These are phyloP conservation scores for Pholiota molesta DNA, from an alignment of 768 basidiomycete species.

Conservation along the genomic window DNA sequence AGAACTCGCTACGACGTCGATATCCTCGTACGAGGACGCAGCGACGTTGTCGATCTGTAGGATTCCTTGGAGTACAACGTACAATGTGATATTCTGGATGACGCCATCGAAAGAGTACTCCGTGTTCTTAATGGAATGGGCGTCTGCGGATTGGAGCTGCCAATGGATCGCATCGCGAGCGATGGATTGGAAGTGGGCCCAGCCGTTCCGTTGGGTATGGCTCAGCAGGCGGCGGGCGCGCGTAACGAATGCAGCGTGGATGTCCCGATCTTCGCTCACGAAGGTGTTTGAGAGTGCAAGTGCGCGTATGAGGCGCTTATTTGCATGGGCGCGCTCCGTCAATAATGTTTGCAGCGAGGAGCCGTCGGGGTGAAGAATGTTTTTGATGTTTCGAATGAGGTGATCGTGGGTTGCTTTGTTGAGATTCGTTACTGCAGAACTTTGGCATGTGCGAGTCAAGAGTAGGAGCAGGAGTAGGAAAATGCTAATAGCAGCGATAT, in stretches of 20 bases:
- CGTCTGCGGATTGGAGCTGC: constrained; percentile 15
- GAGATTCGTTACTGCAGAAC: background rate
- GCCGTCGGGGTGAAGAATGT: constrained; percentile 18
- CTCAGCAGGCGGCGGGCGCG: constrained; percentile 33
- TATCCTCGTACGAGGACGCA: constrained; percentile 27
- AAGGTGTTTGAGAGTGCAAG: constrained; percentile 53
- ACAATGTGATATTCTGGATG: constrained; percentile 36
- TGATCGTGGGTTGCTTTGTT: background rate
- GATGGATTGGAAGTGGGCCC: constrained; percentile 35
- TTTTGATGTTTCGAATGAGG: background rate
- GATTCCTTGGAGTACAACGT: constrained; percentile 47
- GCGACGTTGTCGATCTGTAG: constrained; percentile 34
- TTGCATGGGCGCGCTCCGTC: constrained; percentile 36
- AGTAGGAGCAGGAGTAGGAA: background rate
- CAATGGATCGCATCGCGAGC: constrained; percentile 33
- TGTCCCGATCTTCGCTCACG: constrained; percentile 38
- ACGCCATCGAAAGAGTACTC: constrained; percentile 34
- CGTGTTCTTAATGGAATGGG: background rate
- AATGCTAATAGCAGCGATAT: background rate
- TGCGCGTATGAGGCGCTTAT: constrained; percentile 35
- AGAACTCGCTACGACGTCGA: constrained; percentile 37
- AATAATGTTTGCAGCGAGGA: constrained; percentile 24
- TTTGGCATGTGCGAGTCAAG: background rate
- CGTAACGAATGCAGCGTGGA: constrained; percentile 39
- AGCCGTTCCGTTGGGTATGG: constrained; percentile 29